Conservation (phyloP, 2,329 filamentous ascomycete genomes). For the Alternaria sp. region DNA sequence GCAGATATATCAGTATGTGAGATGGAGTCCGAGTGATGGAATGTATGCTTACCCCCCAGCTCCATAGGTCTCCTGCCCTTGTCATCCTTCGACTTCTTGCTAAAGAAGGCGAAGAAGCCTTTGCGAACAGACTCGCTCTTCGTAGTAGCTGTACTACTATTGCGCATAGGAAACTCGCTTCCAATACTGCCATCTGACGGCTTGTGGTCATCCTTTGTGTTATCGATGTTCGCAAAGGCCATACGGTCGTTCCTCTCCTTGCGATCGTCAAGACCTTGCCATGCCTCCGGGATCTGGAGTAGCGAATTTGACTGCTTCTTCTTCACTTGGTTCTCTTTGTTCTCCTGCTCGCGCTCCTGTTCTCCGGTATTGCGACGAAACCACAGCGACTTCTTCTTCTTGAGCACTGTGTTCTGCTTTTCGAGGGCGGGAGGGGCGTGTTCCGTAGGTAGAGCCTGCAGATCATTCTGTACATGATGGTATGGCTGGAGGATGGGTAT, state of each 20-base stretch:
- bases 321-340: constrained; percentile 38
- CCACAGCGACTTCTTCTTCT: constrained; percentile 59
- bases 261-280: constrained; percentile 49
- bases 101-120: constrained; percentile 62
- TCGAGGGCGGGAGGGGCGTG: constrained; percentile 18
- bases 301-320: constrained; percentile 37
- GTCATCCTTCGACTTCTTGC: constrained; percentile 58
- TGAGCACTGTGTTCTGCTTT: constrained; percentile 39
- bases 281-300: constrained; percentile 46
- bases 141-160: constrained; percentile 38
- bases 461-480: constrained; percentile 30
- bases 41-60: constrained; percentile 50
- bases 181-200: constrained; percentile 39
- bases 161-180: constrained; percentile 57
- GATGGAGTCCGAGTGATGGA: not conserved
- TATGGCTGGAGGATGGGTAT: constrained; percentile 29
- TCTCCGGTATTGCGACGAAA: constrained; percentile 51
- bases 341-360: constrained; percentile 38
- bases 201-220: constrained; percentile 31
- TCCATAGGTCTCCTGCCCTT: constrained; percentile 44
- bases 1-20: constrained; percentile 27
- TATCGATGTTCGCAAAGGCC: constrained; percentile 9
- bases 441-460: constrained; percentile 27
- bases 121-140: constrained; percentile 50
- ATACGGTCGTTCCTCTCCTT: constrained; percentile 32